Percentiles rank a stretch among this genome's conserved stretches.
phyloP scores from a whole-genome alignment of 495 filamentous ascomycete species.

The Rostrohypoxylon terebratum region DNA sequence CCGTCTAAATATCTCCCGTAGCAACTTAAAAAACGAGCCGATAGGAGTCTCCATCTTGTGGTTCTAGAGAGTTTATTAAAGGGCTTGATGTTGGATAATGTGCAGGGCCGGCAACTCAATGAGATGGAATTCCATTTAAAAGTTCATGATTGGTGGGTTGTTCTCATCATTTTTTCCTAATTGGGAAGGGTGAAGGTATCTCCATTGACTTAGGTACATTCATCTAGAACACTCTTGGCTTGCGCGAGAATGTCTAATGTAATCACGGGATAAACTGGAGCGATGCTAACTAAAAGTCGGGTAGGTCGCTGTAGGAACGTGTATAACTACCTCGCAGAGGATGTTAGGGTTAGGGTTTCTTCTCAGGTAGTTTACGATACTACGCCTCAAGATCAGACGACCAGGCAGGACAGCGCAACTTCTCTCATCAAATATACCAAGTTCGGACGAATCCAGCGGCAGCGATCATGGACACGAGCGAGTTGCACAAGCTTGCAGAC shows the following conservation, averaged over 20 bases:
- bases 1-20: neutral
- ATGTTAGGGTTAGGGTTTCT: neutral
- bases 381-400: neutral
- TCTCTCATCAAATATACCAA: neutral
- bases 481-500: conserved; percentile 7
- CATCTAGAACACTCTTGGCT: neutral
- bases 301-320: neutral
- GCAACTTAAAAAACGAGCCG: neutral
- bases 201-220: neutral
- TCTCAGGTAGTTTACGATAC: neutral
- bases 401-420: neutral
- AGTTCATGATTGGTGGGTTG: neutral
- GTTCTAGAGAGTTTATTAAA: no score
- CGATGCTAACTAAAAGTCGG: neutral
- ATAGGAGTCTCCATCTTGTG: neutral
- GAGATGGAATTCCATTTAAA: no score
- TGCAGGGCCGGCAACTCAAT: neutral
- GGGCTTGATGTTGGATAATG: neutral
- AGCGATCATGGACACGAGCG: neutral
- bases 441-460: neutral
- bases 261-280: neutral
- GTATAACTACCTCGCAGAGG: neutral
- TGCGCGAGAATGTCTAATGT: neutral
- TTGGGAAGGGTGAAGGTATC: neutral
- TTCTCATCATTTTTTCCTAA: neutral